Conservation (phyloP, 2,329 filamentous ascomycete genomes). For the Colletotrichum cuscutae region DNA sequence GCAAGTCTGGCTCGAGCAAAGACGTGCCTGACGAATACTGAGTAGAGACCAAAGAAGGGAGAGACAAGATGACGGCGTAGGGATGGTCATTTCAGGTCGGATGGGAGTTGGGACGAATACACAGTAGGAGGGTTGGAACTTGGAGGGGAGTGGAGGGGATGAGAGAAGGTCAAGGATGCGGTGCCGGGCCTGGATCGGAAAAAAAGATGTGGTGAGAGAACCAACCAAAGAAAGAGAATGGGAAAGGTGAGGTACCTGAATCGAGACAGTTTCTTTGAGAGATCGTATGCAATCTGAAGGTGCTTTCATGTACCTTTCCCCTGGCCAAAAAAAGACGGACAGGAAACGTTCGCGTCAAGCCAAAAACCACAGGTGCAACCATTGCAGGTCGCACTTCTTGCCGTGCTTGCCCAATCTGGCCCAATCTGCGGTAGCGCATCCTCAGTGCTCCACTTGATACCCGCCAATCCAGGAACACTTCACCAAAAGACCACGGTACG, state of each 20-base stretch:
- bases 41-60: background rate
- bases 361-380: constrained; percentile 1
- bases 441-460: background rate
- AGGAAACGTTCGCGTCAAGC: constrained; percentile 16
- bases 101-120: background rate
- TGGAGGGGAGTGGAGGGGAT: background rate
- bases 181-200: background rate
- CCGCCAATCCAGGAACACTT: constrained; percentile 32
- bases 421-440: constrained; percentile 5
- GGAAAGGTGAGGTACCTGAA: background rate
- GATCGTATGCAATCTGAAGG: background rate
- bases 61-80: background rate
- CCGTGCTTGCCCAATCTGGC: constrained; percentile 4
- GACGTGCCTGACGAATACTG: background rate
- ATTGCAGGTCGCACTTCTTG: background rate
- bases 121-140: too few relatives aligned
- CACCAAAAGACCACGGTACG: too few relatives aligned
- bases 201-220: background rate
- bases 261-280: background rate
- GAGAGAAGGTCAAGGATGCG: background rate
- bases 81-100: background rate
- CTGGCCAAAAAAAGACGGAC: background rate
- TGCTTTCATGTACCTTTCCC: background rate
- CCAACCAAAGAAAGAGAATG: background rate
- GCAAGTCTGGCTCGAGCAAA: background rate